Evolutionary conservation across 2,329 filamentous ascomycete species (phyloP), one percentile per base, ranked within the genome.

Genomic region (Fusarium musae): DNA sequence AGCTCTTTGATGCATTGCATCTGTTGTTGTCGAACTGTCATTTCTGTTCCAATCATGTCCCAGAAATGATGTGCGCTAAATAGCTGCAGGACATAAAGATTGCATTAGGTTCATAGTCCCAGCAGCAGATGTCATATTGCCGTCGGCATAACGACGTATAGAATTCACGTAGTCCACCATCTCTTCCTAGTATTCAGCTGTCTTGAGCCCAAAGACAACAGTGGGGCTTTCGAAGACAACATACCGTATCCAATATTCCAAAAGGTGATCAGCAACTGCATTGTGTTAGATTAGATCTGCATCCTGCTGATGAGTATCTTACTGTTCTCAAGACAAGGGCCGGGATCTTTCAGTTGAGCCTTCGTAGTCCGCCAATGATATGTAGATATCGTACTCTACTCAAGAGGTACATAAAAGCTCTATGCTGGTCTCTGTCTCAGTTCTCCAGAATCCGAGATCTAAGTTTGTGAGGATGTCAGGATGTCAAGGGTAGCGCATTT

Each of bases 41-140:
- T 46, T 44, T 37, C 28, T 49, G 36, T 64, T 54, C 53, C 42
- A 59, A 50, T 42, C 52, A 47, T 43, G 44, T 36, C 52, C 64
- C 42, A 46, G 26, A 36, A 59, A 36, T 36, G 47, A 49, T 43
- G 47, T 43, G 50, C 59, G 63, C 66, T 53, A 66, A 56, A 36
- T 26, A 58, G 56, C 67, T 77, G 74, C 75, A 77, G 68, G 61
- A 76, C 75, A 75, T 75, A 56, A 57, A 61, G 37, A 64, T 73
- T 70, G 75, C 75, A 75, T 73, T 66, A 63, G 74, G 60, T 44
- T 54, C 49, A 42, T 30, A 52, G 56, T 63, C 56, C 30, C 49
- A 66, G 37, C 32, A 39, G 34, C 50, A 40, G 23, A 28, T 70
- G 37, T 40, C 57, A 58, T 54, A 52, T 70, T 58, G 50, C 66